These are phyloP conservation scores for Silene conica DNA, from an alignment of 148 eudicot genomes.

Conservation along the genomic window DNA sequence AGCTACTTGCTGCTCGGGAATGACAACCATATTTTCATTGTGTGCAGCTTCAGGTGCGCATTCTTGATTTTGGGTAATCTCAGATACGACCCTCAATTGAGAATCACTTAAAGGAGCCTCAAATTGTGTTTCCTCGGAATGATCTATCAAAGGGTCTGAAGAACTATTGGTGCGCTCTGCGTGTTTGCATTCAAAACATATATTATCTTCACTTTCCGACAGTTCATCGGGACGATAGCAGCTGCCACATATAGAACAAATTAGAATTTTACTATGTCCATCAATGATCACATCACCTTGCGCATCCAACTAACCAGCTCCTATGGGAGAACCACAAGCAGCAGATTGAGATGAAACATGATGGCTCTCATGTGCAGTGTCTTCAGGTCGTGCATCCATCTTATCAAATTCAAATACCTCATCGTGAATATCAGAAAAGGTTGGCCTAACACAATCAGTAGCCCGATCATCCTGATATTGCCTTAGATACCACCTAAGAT, in stretches of 20 bases:
- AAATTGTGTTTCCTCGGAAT: too few relatives aligned
- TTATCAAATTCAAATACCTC: constrained; percentile 58
- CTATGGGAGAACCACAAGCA: too few relatives aligned
- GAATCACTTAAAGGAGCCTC: too few relatives aligned
- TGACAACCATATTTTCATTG: constrained; percentile 20
- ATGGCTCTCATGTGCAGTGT: constrained; percentile 23
- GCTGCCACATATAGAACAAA: constrained; percentile 65
- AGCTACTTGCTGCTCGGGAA: constrained; percentile 19
- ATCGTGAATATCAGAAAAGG: constrained; percentile 42
- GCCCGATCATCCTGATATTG: constrained; percentile 58
- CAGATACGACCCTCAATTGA: constrained; percentile 18
- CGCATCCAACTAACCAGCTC: constrained; percentile 22
- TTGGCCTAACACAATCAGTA: constrained; percentile 39
- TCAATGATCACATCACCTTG: constrained; percentile 26
- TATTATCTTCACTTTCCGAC: constrained; percentile 38
- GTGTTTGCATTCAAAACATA: constrained; percentile 63
- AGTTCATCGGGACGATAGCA: constrained; percentile 37
- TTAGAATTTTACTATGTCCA: constrained; percentile 24
- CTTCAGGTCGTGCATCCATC: constrained; percentile 41
- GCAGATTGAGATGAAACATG: constrained; percentile 6
- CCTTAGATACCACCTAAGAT: too few relatives aligned
- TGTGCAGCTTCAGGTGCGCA: constrained; percentile 20
- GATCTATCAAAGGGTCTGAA: constrained; percentile 17
- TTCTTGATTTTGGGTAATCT: constrained; percentile 21
- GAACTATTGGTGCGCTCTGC: constrained; percentile 27